Conservation (phyloP, 108 stramenopile genomes). For the Cylindrotheca closterium region DNA sequence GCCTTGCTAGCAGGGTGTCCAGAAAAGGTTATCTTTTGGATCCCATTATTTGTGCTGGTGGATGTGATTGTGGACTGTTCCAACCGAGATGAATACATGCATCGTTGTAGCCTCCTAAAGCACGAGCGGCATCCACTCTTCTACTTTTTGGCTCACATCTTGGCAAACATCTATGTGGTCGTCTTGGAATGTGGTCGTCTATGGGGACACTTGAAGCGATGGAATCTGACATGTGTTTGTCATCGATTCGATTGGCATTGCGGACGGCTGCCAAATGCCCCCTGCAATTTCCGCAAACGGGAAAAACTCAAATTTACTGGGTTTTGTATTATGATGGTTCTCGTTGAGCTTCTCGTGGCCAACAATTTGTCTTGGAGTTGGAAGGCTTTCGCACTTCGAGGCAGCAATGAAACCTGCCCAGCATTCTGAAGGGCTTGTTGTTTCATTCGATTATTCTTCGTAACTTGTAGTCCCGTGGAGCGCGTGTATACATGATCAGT, state of each 20-base stretch:
- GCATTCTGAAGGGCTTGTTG: no score
- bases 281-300: slow-evolving; percentile 8
- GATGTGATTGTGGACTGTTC: not conserved
- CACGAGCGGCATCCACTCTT: not conserved
- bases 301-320: slow-evolving; percentile 45
- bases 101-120: not conserved
- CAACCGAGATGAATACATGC: not conserved
- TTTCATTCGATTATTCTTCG: no score
- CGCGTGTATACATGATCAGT: no score
- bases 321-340: no score
- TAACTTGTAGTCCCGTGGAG: no score
- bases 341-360: no score
- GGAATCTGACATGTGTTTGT: slow-evolving; percentile 2
- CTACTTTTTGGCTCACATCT: slow-evolving; percentile 32
- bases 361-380: no score
- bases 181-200: slow-evolving; percentile 42
- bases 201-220: slow-evolving; percentile 31
- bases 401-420: no score
- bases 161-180: slow-evolving; percentile 44
- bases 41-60: slow-evolving; percentile 1
- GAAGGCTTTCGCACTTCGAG: no score
- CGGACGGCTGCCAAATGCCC: slow-evolving; percentile 24
- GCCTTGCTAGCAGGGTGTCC: no score
- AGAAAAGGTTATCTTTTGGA: no score
- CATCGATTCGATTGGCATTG: slow-evolving; percentile 57